A percentile compares a stretch with the other conserved stretches of the same genome.
Evolutionary conservation across 2,329 filamentous ascomycete species (phyloP).

Genomic region (Fusarium miscanthi): DNA sequence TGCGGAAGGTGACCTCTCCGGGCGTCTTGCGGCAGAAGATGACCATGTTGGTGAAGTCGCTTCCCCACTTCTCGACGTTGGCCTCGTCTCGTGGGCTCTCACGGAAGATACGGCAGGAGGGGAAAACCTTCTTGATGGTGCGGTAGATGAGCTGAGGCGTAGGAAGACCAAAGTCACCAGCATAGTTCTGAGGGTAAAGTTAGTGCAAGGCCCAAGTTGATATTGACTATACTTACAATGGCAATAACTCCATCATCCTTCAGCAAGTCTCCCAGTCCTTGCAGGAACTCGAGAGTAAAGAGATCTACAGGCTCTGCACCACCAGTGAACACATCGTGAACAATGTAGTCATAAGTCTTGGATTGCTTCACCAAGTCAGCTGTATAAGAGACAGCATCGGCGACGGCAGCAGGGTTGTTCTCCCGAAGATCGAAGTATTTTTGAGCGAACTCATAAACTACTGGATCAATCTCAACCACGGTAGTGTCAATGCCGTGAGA

Average conservation of each 20-base stretch:
- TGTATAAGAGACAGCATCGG: slow-evolving; percentile 82
- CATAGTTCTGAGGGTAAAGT: slow-evolving; percentile 78
- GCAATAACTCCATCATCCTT: slow-evolving; percentile 85
- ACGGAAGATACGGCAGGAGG: slow-evolving; percentile 90
- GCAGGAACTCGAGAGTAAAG: slow-evolving; percentile 88
- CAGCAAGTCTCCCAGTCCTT: slow-evolving; percentile 75
- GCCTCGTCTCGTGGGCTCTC: slow-evolving; percentile 70
- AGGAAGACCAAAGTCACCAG: slow-evolving; percentile 83
- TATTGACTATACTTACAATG: slow-evolving; percentile 69
- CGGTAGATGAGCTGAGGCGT: slow-evolving; percentile 82
- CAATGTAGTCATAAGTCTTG: slow-evolving; percentile 84
- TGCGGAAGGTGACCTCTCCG: slow-evolving; percentile 71
- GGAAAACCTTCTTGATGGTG: slow-evolving; percentile 85
- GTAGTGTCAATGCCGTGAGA: slow-evolving; percentile 91
- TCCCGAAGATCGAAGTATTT: slow-evolving; percentile 84
- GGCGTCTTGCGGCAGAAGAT: slow-evolving; percentile 84
- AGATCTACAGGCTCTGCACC: slow-evolving; percentile 90
- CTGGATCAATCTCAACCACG: slow-evolving; percentile 92
- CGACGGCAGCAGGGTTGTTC: slow-evolving; percentile 83
- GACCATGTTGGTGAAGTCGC: slow-evolving; percentile 95
- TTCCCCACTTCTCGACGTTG: slow-evolving; percentile 58
- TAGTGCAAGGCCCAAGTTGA: slow-evolving; percentile 11
- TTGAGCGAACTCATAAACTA: slow-evolving; percentile 83
- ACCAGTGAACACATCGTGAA: slow-evolving; percentile 98
- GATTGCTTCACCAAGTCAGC: slow-evolving; percentile 56